These are phyloP conservation scores for Curvularia spicifera DNA, from an alignment of 2,329 filamentous ascomycete species.

Conservation along the genomic window DNA sequence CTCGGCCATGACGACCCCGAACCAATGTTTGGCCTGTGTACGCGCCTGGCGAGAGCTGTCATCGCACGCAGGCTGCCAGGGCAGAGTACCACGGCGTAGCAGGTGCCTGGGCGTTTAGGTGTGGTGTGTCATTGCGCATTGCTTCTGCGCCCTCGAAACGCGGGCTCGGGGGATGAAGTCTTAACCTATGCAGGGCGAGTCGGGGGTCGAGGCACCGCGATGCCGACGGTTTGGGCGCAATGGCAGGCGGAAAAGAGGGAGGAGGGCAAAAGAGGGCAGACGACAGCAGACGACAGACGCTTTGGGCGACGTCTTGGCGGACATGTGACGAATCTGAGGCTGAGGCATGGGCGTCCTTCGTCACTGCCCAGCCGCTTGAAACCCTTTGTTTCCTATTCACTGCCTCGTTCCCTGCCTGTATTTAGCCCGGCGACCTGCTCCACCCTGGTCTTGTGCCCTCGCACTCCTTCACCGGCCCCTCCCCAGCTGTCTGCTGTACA, in stretches of 20 bases:
- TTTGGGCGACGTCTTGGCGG: constrained; percentile 5
- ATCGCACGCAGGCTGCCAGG: too few relatives aligned
- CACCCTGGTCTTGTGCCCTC: background rate
- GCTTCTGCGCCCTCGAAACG: constrained; percentile 6
- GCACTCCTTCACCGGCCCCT: background rate
- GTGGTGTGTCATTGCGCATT: background rate
- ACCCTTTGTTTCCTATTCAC: constrained; percentile 5
- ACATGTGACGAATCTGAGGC: constrained; percentile 6
- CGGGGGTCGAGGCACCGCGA: constrained; percentile 13
- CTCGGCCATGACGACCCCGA: background rate
- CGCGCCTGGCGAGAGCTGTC: too few relatives aligned
- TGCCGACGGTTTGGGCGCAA: constrained; percentile 4
- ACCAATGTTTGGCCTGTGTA: background rate
- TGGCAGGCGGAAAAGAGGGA: background rate
- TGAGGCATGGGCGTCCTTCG: constrained; percentile 1
- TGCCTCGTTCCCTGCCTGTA: background rate
- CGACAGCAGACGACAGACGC: background rate
- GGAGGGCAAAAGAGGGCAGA: background rate
- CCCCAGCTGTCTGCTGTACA: background rate
- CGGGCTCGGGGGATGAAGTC: constrained; percentile 5
- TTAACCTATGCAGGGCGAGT: constrained; percentile 5
- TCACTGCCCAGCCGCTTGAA: constrained; percentile 12
- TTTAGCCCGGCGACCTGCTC: background rate
- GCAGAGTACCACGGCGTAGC: too few relatives aligned
- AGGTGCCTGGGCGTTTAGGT: background rate